phyloP scores from a whole-genome alignment of 805 yeast genomes.

The Nakazawaea pomicola region DNA sequence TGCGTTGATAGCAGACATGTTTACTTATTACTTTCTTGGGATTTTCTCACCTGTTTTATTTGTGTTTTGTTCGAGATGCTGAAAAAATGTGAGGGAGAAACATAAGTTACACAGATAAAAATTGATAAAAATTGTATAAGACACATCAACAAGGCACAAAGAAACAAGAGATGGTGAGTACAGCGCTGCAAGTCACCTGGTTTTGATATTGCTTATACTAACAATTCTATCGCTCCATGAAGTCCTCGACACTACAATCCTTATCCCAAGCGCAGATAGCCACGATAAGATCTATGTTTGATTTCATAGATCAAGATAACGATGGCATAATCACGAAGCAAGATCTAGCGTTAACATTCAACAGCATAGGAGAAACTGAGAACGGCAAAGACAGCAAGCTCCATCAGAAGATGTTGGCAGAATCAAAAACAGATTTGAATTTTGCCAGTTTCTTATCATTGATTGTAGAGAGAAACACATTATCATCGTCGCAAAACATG shows the following conservation, averaged over 20 bases:
- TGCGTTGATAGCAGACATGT: too few species aligned
- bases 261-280: conserved; percentile 40
- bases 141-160: too few species aligned
- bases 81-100: too few species aligned
- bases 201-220: too few species aligned
- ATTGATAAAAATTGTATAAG: too few species aligned
- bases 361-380: conserved; percentile 44
- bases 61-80: too few species aligned
- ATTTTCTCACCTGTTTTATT: too few species aligned
- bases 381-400: conserved; percentile 28
- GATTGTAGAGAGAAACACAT: conserved; percentile 52
- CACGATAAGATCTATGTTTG: conserved; percentile 69
- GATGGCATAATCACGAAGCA: conserved; percentile 57
- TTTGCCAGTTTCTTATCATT: conserved; percentile 64
- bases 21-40: too few species aligned
- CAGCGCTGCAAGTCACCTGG: too few species aligned
- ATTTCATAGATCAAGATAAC: conserved; percentile 75
- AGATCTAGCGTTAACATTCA: conserved; percentile 52
- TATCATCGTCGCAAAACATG: conserved; percentile 45
- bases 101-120: too few species aligned
- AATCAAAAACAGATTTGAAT: conserved; percentile 33
- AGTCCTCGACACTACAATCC: conserved; percentile 5
- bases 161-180: too few species aligned
- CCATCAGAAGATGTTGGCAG: conserved; percentile 44
- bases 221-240: neutral